Evolutionary conservation across 306 rosid species (phyloP).

Genomic region (Senna tora): DNA sequence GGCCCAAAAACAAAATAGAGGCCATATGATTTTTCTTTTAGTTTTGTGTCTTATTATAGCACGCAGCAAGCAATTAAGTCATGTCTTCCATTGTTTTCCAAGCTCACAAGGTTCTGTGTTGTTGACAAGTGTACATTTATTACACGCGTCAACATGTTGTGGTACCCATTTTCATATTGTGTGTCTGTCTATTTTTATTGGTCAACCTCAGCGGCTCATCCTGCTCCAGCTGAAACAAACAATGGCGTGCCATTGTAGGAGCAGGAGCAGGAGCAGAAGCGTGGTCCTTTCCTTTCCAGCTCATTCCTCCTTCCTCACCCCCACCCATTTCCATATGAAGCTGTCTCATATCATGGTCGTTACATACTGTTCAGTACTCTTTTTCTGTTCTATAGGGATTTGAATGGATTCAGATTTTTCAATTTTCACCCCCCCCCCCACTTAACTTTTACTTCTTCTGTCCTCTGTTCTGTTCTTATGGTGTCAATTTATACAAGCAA

Average conservation of each 20-base stretch:
- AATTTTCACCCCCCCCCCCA: no score
- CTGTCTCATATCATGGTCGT: constrained; percentile 50
- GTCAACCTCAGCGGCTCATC: constrained; percentile 98
- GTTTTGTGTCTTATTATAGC: constrained; percentile 39
- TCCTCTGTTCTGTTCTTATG: constrained; percentile 40
- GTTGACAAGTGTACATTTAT: constrained; percentile 87
- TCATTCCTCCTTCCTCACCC: constrained; percentile 34
- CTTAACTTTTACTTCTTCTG: constrained; percentile 24
- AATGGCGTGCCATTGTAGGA: constrained; percentile 54
- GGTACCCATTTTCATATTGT: constrained; percentile 41
- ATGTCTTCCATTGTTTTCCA: constrained; percentile 40
- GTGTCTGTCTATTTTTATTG: constrained; percentile 47
- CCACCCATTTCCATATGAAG: constrained; percentile 45
- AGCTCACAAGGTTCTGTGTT: constrained; percentile 39
- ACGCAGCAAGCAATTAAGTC: constrained; percentile 40
- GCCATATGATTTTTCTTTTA: constrained; percentile 31
- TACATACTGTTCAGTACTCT: constrained; percentile 59
- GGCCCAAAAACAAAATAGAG: constrained; percentile 3
- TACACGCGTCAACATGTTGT: constrained; percentile 65
- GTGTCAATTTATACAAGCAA: constrained; percentile 64
- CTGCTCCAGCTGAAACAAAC: constrained; percentile 74
- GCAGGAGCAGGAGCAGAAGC: constrained; percentile 97
- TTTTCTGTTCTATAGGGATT: constrained; percentile 68
- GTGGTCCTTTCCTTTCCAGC: constrained; percentile 51
- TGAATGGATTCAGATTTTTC: constrained; percentile 51